Evolutionary conservation across 1,284 basidiomycete genomes (phyloP).

Genomic region (Mycena sp.): DNA sequence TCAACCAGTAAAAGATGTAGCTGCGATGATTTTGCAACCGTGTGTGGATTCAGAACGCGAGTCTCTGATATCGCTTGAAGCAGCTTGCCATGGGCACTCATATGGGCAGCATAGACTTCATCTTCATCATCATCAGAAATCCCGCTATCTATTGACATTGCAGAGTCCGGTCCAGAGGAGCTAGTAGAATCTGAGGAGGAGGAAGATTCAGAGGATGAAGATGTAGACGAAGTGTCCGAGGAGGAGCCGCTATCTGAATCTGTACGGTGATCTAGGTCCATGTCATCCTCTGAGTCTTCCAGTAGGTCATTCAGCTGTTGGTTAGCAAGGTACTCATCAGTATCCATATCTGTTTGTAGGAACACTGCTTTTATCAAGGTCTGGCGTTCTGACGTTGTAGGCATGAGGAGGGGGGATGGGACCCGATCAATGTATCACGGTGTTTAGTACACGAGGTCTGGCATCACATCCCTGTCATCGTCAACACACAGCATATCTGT

Average conservation of each 20-base stretch:
- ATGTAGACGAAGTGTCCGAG: background rate
- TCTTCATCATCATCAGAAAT: background rate
- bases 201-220: background rate
- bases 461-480: too few relatives aligned
- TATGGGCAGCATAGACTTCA: background rate
- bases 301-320: background rate
- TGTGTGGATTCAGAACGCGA: background rate
- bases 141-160: background rate
- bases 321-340: background rate
- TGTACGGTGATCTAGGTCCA: background rate
- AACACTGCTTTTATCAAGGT: background rate
- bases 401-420: background rate
- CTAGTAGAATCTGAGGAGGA: background rate
- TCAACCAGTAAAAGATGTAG: background rate
- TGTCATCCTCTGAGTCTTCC: background rate
- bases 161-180: background rate
- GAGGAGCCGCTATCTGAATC: background rate
- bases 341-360: background rate
- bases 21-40: background rate
- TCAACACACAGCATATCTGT: too few relatives aligned
- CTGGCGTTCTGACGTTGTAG: background rate
- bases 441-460: too few relatives aligned
- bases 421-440: too few relatives aligned
- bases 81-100: background rate
- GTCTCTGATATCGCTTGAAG: background rate